These are phyloP conservation scores for Penicillium antarcticum DNA, from an alignment of 495 filamentous ascomycete species.

Conservation along the genomic window DNA sequence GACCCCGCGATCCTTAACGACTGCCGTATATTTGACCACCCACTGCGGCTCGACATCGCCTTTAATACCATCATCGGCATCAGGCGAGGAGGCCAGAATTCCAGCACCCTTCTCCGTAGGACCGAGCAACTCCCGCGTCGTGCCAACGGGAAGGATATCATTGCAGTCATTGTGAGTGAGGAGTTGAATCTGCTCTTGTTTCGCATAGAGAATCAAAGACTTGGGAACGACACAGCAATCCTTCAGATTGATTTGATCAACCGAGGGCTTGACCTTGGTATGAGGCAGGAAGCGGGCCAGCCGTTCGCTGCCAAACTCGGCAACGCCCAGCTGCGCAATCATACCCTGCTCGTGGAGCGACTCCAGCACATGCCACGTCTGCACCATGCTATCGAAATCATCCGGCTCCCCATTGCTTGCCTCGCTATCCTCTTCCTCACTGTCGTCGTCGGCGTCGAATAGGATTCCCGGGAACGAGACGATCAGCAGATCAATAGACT, in stretches of 20 bases:
- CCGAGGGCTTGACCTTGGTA: constrained; percentile 70
- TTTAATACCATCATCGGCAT: constrained; percentile 49
- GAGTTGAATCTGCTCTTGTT: constrained; percentile 79
- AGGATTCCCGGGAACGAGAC: constrained; percentile 90
- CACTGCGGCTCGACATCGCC: constrained; percentile 83
- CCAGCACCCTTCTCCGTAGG: constrained; percentile 59
- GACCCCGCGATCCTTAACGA: constrained; percentile 93
- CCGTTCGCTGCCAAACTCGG: constrained; percentile 86
- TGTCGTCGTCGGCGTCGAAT: constrained; percentile 90
- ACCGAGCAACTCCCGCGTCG: constrained; percentile 77
- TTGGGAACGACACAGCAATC: constrained; percentile 96
- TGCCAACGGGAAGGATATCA: constrained; percentile 82
- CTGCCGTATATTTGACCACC: constrained; percentile 97
- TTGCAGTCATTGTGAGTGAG: constrained; percentile 93
- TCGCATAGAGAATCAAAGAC: constrained; percentile 79
- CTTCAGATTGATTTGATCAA: constrained; percentile 95
- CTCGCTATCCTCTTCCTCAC: constrained; percentile 62
- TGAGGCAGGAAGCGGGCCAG: constrained; percentile 62
- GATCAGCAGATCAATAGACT: constrained; percentile 82
- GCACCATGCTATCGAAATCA: constrained; percentile 64
- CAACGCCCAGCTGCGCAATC: constrained; percentile 72
- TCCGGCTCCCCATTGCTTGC: constrained; percentile 50
- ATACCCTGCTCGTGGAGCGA: constrained; percentile 65
- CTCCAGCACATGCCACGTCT: constrained; percentile 72
- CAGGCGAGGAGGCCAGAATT: constrained; percentile 54